Evolutionary conservation across 257 asterid genomes (phyloP).

Genomic region (Solanum habrochaites): DNA sequence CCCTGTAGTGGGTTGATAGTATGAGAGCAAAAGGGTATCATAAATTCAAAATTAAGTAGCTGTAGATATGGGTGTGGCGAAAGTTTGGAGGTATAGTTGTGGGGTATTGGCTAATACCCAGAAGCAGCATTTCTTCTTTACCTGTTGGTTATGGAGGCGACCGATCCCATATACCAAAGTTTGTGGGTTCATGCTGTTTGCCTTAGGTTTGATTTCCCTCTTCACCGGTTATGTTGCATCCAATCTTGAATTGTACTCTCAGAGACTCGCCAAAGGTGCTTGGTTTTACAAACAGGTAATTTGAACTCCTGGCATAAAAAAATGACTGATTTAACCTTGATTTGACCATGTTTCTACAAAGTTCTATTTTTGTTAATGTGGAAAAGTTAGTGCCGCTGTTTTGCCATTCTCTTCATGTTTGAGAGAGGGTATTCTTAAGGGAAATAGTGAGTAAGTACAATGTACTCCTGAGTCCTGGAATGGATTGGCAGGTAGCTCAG

Average conservation of each 20-base stretch:
- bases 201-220: constrained; percentile 76
- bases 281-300: constrained; percentile 48
- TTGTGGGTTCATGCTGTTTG: constrained; percentile 73
- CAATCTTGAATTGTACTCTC: constrained; percentile 92
- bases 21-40: neutral
- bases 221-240: constrained; percentile 94
- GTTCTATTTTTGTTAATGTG: neutral
- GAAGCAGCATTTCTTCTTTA: neutral
- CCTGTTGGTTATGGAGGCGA: constrained; percentile 21
- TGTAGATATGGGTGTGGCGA: constrained; percentile 61
- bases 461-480: neutral
- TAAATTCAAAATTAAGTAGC: neutral
- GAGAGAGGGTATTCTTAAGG: neutral
- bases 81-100: constrained; percentile 31
- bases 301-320: neutral
- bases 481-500: neutral
- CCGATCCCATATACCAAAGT: constrained; percentile 70
- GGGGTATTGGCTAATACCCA: constrained; percentile 22
- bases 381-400: neutral
- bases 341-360: neutral
- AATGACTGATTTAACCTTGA: neutral
- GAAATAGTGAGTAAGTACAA: neutral
- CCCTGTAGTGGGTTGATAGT: neutral
- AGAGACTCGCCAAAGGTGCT: constrained; percentile 10
- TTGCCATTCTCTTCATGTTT: neutral